Conservation (phyloP, 805 yeast genomes). For the Kluyveromyces siamensis region DNA sequence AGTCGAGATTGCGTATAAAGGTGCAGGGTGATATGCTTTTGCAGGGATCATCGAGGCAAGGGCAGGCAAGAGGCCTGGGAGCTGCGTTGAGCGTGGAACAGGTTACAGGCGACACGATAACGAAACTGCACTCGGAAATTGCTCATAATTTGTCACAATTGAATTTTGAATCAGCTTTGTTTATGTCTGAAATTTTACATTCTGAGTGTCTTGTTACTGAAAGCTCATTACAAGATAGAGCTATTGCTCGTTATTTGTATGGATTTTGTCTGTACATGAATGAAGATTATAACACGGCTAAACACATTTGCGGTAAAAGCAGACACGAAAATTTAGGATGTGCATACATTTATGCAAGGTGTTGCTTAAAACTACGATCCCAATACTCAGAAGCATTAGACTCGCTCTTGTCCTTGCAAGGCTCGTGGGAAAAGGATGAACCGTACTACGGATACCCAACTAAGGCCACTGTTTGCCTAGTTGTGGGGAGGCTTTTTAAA, state of each 20-base stretch:
- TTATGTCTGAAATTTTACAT: conserved; percentile 72
- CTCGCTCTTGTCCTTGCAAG: not conserved
- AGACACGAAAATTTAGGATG: conserved; percentile 60
- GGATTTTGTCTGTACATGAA: conserved; percentile 57
- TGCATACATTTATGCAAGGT: conserved; percentile 61
- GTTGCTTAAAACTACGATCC: conserved; percentile 30
- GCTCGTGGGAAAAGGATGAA: not conserved
- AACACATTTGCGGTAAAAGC: conserved; percentile 30
- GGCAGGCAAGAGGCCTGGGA: not conserved
- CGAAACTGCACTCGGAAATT: not conserved
- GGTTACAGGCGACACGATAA: not conserved
- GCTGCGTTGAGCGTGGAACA: not conserved
- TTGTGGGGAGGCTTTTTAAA: conserved; percentile 62
- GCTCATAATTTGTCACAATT: conserved; percentile 12
- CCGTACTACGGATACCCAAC: conserved; percentile 40
- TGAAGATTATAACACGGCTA: conserved; percentile 54
- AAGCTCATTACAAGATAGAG: conserved; percentile 28
- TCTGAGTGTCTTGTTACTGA: conserved; percentile 36
- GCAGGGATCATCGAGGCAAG: not conserved
- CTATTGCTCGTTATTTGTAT: conserved; percentile 59
- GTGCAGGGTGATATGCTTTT: not conserved
- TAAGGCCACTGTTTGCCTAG: conserved; percentile 53
- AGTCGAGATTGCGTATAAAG: no score
- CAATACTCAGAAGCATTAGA: conserved; percentile 4
- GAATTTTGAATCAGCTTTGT: conserved; percentile 57